Evolutionary conservation across 1,284 basidiomycete species (phyloP).

Genomic region (Trametes pubescens): DNA sequence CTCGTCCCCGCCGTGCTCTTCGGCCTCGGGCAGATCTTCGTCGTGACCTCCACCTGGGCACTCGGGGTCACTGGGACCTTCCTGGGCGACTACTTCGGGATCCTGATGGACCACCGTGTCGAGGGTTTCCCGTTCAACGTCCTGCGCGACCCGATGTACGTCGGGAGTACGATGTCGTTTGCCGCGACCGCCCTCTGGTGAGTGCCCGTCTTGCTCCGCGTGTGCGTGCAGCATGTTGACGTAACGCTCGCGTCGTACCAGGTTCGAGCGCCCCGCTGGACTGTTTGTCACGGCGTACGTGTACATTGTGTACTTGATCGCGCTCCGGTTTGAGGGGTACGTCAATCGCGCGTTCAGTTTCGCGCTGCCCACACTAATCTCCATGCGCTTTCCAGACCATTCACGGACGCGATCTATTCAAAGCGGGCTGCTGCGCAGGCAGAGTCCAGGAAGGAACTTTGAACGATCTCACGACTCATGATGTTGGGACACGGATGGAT

Average conservation of each 20-base stretch:
- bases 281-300: constrained; percentile 81
- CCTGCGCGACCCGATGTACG: constrained; percentile 95
- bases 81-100: constrained; percentile 99
- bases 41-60: constrained; percentile 90
- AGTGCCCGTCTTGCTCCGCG: constrained; percentile 36
- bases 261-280: constrained; percentile 86
- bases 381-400: constrained; percentile 58
- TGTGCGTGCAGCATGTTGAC: constrained; percentile 14
- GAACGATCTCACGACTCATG: constrained; percentile 16
- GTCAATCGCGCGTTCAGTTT: constrained; percentile 37
- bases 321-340: constrained; percentile 88
- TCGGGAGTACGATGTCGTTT: constrained; percentile 91
- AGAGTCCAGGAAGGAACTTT: constrained; percentile 47
- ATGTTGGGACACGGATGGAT: constrained; percentile 11
- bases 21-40: constrained; percentile 79
- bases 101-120: constrained; percentile 90
- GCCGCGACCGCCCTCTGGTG: constrained; percentile 85
- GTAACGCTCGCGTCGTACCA: constrained; percentile 38
- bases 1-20: constrained; percentile 75
- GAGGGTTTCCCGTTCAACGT: constrained; percentile 97
- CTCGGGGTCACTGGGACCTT: constrained; percentile 95
- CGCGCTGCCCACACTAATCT: constrained; percentile 17
- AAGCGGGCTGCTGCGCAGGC: constrained; percentile 52
- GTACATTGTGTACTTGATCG: constrained; percentile 84
- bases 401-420: constrained; percentile 85